Evolutionary conservation across 192 early-diverging fungal genomes (phyloP).

Genomic region (Mortierella claussenii): DNA sequence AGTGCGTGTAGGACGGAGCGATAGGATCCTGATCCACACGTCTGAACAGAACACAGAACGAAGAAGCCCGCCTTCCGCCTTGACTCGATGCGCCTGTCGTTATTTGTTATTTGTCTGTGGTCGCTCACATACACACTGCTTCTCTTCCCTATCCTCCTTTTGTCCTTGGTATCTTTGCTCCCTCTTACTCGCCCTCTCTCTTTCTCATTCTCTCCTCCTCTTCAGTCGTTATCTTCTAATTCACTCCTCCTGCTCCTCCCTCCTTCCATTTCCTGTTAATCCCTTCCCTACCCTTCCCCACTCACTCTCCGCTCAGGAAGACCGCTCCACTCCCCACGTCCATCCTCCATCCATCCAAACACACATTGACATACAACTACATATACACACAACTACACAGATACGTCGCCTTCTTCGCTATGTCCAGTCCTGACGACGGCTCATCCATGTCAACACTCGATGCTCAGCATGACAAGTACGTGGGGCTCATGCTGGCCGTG

Average conservation of each 20-base stretch:
- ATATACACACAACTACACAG: not conserved
- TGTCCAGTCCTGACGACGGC: conserved; percentile 33
- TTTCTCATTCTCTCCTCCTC: not conserved
- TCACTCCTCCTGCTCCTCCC: not conserved
- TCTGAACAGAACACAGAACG: too few relatives aligned
- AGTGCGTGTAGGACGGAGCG: too few relatives aligned
- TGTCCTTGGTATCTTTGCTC: not conserved
- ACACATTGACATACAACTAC: not conserved
- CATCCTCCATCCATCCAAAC: not conserved
- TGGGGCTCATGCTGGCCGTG: conserved; percentile 90
- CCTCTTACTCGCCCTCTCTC: not conserved
- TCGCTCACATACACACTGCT: too few relatives aligned
- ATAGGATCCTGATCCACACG: too few relatives aligned
- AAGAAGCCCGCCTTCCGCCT: too few relatives aligned
- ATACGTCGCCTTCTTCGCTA: not conserved
- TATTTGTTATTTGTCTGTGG: too few relatives aligned
- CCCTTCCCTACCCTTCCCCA: not conserved
- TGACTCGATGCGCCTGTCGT: too few relatives aligned
- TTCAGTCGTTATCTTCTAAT: not conserved
- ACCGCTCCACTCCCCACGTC: not conserved
- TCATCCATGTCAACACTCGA: conserved; percentile 16
- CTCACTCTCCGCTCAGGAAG: not conserved
- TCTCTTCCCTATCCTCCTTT: not conserved
- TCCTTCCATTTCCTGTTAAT: not conserved
- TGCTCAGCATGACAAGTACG: conserved; percentile 73